Percentiles rank a stretch among this genome's conserved stretches.
phyloP scores from a whole-genome alignment of 2,329 filamentous ascomycete genomes.

The Colletotrichum scovillei region DNA sequence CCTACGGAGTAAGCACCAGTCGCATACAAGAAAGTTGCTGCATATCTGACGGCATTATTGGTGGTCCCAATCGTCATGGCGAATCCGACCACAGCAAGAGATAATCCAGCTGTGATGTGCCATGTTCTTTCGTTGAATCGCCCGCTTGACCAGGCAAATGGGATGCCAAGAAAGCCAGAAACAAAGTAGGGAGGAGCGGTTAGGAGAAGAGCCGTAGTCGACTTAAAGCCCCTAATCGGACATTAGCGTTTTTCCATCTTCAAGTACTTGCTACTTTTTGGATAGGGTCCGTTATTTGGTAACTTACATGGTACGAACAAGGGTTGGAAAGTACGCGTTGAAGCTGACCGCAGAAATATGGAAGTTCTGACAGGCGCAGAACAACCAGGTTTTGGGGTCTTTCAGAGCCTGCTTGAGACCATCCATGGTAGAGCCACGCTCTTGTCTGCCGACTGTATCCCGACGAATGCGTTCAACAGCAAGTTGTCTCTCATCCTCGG shows the following conservation, averaged over 20 bases:
- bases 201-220: slow-evolving; percentile 48
- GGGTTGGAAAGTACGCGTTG: slow-evolving; percentile 39
- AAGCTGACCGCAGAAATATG: slow-evolving; percentile 36
- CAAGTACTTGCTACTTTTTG: background rate
- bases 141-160: slow-evolving; percentile 51
- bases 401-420: slow-evolving; percentile 30
- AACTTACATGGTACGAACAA: slow-evolving; percentile 34
- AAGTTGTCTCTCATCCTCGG: slow-evolving; percentile 22
- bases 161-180: slow-evolving; percentile 39
- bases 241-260: background rate
- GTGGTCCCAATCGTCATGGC: slow-evolving; percentile 21
- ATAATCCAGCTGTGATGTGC: slow-evolving; percentile 57
- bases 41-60: slow-evolving; percentile 23
- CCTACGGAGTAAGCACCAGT: slow-evolving; percentile 25
- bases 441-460: slow-evolving; percentile 27
- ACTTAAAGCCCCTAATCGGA: slow-evolving; percentile 13
- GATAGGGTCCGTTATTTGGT: background rate
- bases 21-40: slow-evolving; percentile 33
- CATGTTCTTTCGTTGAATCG: slow-evolving; percentile 58
- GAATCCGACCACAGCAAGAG: slow-evolving; percentile 46
- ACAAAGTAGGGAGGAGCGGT: slow-evolving; percentile 38
- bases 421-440: slow-evolving; percentile 20
- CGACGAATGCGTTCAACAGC: slow-evolving; percentile 22
- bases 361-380: slow-evolving; percentile 9
- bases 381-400: slow-evolving; percentile 44